Base-by-base conservation (phyloP, 2,329 filamentous ascomycete species). In the Cytospora piceicola region DNA sequence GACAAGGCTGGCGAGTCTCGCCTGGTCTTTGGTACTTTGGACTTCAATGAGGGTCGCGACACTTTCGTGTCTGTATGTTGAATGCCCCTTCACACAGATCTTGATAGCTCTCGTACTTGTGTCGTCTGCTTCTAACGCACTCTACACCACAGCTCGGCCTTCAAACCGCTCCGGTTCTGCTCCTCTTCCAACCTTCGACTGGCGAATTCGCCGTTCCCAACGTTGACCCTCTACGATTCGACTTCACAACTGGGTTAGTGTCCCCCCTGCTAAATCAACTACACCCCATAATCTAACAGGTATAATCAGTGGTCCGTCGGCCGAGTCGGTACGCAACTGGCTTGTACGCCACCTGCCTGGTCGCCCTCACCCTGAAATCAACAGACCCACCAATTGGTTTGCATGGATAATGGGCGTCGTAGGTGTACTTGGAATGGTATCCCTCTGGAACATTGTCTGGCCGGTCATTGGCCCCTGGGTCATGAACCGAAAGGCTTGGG, bases 401-500 rank as follows among this genome's bases (percentile, higher is more conserved):
- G 89, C 90, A 70, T 90, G 93, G 77, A 82, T 90, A 64, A 85
- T 88, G 11, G 82, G 85, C 27, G 84, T 88, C 49, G 91, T 90
- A 7, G 82, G 89, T n/a, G 67, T 91, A 1, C 82, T 96, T 17
- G 93, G 91, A 56, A 76, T 83, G 12, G 46, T 24, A 12, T 49
- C 46, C 11, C 46, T 49, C n/a, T 49, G 76, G 90, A 54, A 94
- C 93, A 1, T 83, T 90, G 61, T 90, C 15, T 91, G 88, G 71
- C 92, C 92, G 7, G 96, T 94, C 73, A 74, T 97, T 15, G 75
- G 94, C 14, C 94, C 94, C 3, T 74, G 97, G 67, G 77, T 97
- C 42, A 92, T 93, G 77, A 97, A 90, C 82, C 90, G 94, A 71
- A 98, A 96, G 73, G 80, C 98, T 22, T 99, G 95, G 95, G 94